These are phyloP conservation scores for Rhynchosporium agropyri DNA, from an alignment of 2,329 filamentous ascomycete species.

Conservation along the genomic window DNA sequence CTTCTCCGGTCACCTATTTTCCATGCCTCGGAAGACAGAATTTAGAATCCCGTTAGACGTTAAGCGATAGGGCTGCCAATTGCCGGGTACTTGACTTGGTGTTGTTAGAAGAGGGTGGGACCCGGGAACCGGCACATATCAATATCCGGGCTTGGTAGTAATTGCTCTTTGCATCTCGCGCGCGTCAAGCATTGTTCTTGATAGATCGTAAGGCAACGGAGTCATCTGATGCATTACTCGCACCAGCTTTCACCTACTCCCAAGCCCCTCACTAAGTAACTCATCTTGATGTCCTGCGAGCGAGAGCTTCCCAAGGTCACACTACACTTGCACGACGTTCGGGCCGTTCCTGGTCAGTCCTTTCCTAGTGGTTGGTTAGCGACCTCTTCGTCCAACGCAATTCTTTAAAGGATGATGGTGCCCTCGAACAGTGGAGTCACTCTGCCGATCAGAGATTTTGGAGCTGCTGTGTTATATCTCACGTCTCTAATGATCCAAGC, in stretches of 20 bases:
- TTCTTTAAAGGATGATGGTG: neutral
- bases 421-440: conserved; percentile 11
- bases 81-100: neutral
- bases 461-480: conserved; percentile 10
- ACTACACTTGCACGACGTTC: conserved; percentile 3
- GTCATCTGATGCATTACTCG: neutral
- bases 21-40: too few relatives aligned
- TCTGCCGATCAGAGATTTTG: conserved; percentile 8
- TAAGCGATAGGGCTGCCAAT: neutral
- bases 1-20: too few relatives aligned
- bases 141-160: neutral
- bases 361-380: conserved; percentile 1
- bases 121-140: neutral
- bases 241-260: too few relatives aligned
- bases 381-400: conserved; percentile 11
- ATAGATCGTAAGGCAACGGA: neutral
- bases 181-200: neutral
- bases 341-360: neutral
- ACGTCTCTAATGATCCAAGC: neutral
- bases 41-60: too few relatives aligned
- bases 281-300: neutral
- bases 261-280: too few relatives aligned
- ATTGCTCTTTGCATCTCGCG: conserved; percentile 4
- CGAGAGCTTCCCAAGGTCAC: neutral
- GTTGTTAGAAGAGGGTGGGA: neutral